Evolutionary conservation across 2,329 filamentous ascomycete genomes (phyloP).

Genomic region (Aspergillus sp.): DNA sequence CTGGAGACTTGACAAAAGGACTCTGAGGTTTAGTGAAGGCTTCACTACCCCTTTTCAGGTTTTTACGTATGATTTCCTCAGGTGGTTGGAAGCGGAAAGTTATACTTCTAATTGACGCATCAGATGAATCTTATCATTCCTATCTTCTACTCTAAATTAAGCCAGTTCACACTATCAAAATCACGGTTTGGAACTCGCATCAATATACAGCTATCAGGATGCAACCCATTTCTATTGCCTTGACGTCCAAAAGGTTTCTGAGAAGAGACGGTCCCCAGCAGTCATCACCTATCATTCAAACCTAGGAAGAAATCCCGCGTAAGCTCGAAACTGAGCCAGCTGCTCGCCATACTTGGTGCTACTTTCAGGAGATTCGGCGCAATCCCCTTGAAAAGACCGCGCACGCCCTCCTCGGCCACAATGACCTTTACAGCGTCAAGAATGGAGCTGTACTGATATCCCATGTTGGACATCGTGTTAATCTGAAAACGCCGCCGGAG

Average conservation of each 20-base stretch:
- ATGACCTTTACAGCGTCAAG: conserved; percentile 83
- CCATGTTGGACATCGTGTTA: conserved; percentile 99
- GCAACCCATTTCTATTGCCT: background rate
- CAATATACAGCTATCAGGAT: background rate
- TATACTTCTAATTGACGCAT: background rate
- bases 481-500: conserved; percentile 94
- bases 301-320: conserved; percentile 82
- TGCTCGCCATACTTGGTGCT: conserved; percentile 97
- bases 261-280: background rate
- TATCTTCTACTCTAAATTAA: background rate
- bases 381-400: conserved; percentile 93
- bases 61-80: background rate
- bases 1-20: background rate
- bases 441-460: conserved; percentile 90
- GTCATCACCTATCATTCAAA: conserved; percentile 44
- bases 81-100: background rate
- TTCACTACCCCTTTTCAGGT: too few relatives aligned
- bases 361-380: conserved; percentile 95
- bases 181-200: background rate
- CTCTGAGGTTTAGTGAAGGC: too few relatives aligned
- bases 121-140: background rate
- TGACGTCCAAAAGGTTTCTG: background rate
- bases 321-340: conserved; percentile 96
- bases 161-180: background rate
- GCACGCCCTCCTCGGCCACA: conserved; percentile 77